Percentiles rank a stretch among this genome's conserved stretches.
These are phyloP conservation scores for Hemisphaericaspora xylofermentans DNA, from an alignment of 1,139 yeast genomes.

Conservation along the genomic window DNA sequence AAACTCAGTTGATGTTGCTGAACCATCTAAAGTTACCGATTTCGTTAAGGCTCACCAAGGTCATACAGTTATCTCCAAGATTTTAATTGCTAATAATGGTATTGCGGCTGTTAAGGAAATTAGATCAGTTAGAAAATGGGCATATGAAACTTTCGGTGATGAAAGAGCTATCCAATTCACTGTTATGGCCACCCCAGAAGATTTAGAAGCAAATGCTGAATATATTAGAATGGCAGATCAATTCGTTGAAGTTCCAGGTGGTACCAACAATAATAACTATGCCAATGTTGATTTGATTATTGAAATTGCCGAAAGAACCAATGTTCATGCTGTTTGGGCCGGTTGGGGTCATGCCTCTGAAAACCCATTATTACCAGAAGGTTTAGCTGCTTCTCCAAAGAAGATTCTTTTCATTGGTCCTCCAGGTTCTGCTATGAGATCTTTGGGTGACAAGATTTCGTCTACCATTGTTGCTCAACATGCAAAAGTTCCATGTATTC, in stretches of 20 bases:
- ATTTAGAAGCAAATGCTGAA: conserved; percentile 93
- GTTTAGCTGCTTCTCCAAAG: conserved; percentile 85
- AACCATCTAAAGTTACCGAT: conserved; percentile 71
- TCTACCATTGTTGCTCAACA: conserved; percentile 98
- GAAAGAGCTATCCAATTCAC: conserved; percentile 92
- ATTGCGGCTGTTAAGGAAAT: conserved; percentile 99
- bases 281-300: conserved; percentile 97
- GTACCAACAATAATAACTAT: conserved; percentile 95
- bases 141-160: conserved; percentile 95
- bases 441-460: conserved; percentile 97
- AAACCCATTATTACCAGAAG: conserved; percentile 92
- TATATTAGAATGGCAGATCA: conserved; percentile 99
- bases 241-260: conserved; percentile 98
- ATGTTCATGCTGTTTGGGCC: conserved; percentile 99
- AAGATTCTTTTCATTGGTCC: conserved; percentile 94
- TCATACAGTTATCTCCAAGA: conserved; percentile 88
- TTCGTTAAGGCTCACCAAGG: conserved; percentile 87
- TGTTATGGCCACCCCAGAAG: conserved; percentile 99
- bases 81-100: conserved; percentile 96
- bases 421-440: conserved; percentile 98
- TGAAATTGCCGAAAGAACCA: conserved; percentile 93
- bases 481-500: conserved; percentile 96
- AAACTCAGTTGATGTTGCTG: conserved; percentile 72
- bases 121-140: conserved; percentile 96
- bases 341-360: conserved; percentile 99